Conservation (phyloP, 441 rosid genomes). For the Theobroma grandiflorum region DNA sequence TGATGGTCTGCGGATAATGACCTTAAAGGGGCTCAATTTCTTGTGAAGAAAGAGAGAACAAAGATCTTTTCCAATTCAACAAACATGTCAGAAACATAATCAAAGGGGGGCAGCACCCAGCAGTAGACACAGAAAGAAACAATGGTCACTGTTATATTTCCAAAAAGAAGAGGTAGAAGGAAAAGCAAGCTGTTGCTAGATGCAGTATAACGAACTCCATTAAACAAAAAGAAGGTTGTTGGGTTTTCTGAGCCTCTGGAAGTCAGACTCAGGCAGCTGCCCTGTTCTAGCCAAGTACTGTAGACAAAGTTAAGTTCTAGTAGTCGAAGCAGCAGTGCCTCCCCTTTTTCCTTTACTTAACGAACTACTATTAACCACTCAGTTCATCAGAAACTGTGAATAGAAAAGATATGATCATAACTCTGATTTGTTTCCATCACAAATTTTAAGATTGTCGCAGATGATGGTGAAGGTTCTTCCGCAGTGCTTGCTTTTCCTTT, state of each 20-base stretch:
- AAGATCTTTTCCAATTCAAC: not conserved
- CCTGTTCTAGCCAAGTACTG: not conserved
- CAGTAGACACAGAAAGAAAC: not conserved
- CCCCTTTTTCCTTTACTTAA: not conserved
- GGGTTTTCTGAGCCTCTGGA: slow-evolving; percentile 8
- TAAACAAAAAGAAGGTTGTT: not conserved
- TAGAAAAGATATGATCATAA: not conserved
- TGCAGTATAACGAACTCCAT: slow-evolving; percentile 15
- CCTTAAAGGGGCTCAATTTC: not conserved
- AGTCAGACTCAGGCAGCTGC: not conserved
- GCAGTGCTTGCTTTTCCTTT: not conserved
- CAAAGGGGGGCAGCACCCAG: not conserved
- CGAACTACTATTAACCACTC: slow-evolving; percentile 13
- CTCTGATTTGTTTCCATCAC: not conserved
- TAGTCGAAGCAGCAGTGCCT: not conserved
- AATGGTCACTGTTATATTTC: not conserved
- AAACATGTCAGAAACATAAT: slow-evolving; percentile 1
- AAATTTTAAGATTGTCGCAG: not conserved
- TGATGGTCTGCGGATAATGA: not conserved
- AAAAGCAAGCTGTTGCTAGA: not conserved
- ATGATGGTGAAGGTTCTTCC: not conserved
- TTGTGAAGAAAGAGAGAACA: not conserved
- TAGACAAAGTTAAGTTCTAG: not conserved
- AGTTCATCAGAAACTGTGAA: not conserved
- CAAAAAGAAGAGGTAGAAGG: not conserved